These are phyloP conservation scores for Suillus decipiens DNA, from an alignment of 768 basidiomycete genomes.

Conservation along the genomic window DNA sequence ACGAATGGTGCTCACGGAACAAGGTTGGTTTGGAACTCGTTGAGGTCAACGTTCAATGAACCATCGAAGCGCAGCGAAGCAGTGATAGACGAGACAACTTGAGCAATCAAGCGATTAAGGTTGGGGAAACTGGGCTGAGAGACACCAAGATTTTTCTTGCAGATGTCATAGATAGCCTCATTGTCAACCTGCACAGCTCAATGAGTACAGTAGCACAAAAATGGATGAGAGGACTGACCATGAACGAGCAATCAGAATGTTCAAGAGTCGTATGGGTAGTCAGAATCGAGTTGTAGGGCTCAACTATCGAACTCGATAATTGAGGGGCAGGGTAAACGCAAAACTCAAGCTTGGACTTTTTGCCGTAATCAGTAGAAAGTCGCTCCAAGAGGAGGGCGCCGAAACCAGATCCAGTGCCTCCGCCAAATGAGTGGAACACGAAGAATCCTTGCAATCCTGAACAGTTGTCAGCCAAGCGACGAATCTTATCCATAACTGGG, in stretches of 20 bases:
- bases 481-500: conserved; percentile 94
- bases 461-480: conserved; percentile 97
- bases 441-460: conserved; percentile 99
- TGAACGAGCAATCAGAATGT: conserved; percentile 99
- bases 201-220: conserved; percentile 14
- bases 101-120: conserved; percentile 95
- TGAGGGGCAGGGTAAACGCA: conserved; percentile 96
- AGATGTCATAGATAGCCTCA: conserved; percentile 99
- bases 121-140: conserved; percentile 87
- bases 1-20: conserved; percentile 73
- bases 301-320: conserved; percentile 94
- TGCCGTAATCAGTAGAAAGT: conserved; percentile 97
- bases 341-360: conserved; percentile 99
- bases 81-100: conserved; percentile 97
- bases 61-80: conserved; percentile 97
- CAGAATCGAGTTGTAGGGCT: conserved; percentile 97
- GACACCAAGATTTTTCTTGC: conserved; percentile 92
- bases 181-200: conserved; percentile 77
- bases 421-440: conserved; percentile 99
- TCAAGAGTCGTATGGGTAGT: conserved; percentile 99
- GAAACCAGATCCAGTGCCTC: conserved; percentile 99
- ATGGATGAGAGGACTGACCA: conserved; percentile 52
- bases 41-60: conserved; percentile 94
- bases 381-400: conserved; percentile 97
- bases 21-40: conserved; percentile 98